phyloP scores from a whole-genome alignment of 1,139 yeast species.

The Entelexis paramagnoliae region DNA sequence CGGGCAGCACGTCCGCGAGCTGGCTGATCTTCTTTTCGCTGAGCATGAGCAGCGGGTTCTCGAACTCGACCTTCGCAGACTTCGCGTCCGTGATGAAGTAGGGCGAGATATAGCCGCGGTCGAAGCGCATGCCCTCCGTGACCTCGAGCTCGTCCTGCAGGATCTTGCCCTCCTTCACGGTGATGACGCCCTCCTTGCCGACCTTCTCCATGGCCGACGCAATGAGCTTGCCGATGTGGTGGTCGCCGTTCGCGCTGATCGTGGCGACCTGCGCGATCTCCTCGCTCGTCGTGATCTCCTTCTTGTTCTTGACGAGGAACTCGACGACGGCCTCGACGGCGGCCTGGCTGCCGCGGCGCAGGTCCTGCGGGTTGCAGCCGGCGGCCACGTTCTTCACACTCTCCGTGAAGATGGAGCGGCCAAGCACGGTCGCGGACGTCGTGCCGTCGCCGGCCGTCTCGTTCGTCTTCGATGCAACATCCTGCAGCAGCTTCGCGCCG shows the following conservation, averaged over 20 bases:
- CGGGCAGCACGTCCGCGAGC: constrained; percentile 86
- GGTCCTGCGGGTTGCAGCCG: constrained; percentile 99
- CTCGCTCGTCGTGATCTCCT: constrained; percentile 92
- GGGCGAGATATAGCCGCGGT: constrained; percentile 97
- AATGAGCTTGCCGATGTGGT: constrained; percentile 83
- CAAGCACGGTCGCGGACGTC: constrained; percentile 93
- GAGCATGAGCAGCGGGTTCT: constrained; percentile 80
- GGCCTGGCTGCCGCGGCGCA: constrained; percentile 97
- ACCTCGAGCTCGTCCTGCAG: constrained; percentile 94
- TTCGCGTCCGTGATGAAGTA: constrained; percentile 95
- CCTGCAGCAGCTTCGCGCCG: constrained; percentile 81
- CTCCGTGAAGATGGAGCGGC: constrained; percentile 94
- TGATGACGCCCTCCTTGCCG: constrained; percentile 98
- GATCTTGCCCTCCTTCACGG: constrained; percentile 96
- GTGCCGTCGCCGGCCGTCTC: constrained; percentile 99
- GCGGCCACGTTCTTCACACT: constrained; percentile 98
- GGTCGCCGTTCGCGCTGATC: constrained; percentile 94
- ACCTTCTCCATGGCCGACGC: constrained; percentile 99
- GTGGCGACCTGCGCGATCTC: constrained; percentile 99
- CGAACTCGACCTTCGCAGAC: constrained; percentile 94
- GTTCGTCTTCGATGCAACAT: constrained; percentile 96
- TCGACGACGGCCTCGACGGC: constrained; percentile 95
- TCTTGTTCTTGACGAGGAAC: constrained; percentile 80
- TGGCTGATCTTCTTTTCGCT: constrained; percentile 93
- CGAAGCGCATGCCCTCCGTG: constrained; percentile 99